Conservation (phyloP, 2,329 filamentous ascomycete genomes). For the Cytospora leucostoma region DNA sequence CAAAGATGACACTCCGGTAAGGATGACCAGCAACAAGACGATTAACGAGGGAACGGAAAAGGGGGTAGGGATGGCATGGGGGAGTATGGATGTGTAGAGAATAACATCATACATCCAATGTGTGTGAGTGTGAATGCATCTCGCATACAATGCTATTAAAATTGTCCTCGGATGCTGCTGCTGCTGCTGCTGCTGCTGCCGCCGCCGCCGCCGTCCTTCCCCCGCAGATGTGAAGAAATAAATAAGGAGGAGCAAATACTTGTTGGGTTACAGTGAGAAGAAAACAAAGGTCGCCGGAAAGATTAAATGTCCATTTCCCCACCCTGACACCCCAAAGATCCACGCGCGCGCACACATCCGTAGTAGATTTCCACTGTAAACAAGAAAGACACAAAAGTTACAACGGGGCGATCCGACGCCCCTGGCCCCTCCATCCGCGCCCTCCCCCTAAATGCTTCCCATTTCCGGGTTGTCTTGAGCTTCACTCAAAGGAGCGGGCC, state of each 20-base stretch:
- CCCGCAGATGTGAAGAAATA: constrained; percentile 13
- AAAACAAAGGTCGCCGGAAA: constrained; percentile 17
- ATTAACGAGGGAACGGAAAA: too few relatives aligned
- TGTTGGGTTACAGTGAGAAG: not conserved
- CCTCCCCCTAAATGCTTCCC: not conserved
- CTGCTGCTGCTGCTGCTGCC: constrained; percentile 19
- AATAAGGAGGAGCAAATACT: constrained; percentile 1
- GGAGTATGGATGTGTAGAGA: not conserved
- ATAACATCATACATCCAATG: constrained; percentile 10
- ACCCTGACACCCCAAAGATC: not conserved
- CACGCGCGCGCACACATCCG: constrained; percentile 15
- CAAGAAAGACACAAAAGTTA: constrained; percentile 8
- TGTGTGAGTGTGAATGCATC: constrained; percentile 19
- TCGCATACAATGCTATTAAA: constrained; percentile 26
- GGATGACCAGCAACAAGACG: too few relatives aligned
- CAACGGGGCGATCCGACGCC: constrained; percentile 7
- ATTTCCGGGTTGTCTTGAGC: not conserved
- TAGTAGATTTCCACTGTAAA: constrained; percentile 20
- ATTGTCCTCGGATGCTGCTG: constrained; percentile 6
- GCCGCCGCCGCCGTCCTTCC: constrained; percentile 16
- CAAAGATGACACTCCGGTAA: too few relatives aligned
- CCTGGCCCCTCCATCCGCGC: too few relatives aligned
- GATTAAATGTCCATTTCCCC: not conserved
- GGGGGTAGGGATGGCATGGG: too few relatives aligned
- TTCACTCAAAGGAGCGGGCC: not conserved